Percentiles rank a stretch among this genome's conserved stretches.
These are phyloP conservation scores for Xylariaceae sp. DNA, from an alignment of 2,329 filamentous ascomycete species.

Conservation along the genomic window DNA sequence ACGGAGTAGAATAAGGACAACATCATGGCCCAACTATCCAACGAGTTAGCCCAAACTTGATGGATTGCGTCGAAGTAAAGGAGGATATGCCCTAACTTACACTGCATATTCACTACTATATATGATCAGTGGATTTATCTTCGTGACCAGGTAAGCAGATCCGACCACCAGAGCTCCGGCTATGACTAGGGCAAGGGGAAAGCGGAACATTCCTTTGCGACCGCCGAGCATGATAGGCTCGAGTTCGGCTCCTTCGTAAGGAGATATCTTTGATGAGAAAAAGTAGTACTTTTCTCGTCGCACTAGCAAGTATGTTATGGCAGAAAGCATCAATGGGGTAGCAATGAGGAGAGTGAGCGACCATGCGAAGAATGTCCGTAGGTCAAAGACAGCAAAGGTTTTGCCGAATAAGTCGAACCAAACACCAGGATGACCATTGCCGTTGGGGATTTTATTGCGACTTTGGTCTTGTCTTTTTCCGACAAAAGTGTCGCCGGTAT, in stretches of 20 bases:
- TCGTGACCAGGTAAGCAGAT: slow-evolving; percentile 67
- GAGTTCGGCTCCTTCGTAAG: slow-evolving; percentile 54
- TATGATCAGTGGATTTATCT: slow-evolving; percentile 84
- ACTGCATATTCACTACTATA: slow-evolving; percentile 85
- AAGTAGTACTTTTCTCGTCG: slow-evolving; percentile 81
- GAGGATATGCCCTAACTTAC: slow-evolving; percentile 20
- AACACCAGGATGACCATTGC: slow-evolving; percentile 63
- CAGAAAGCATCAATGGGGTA: slow-evolving; percentile 65
- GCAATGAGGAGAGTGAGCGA: slow-evolving; percentile 77
- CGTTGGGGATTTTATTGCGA: slow-evolving; percentile 59
- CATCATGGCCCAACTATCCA: slow-evolving; percentile 67
- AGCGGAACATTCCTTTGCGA: slow-evolving; percentile 77
- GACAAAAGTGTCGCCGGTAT: slow-evolving; percentile 60
- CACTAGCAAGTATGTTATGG: slow-evolving; percentile 62
- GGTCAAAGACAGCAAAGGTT: slow-evolving; percentile 68
- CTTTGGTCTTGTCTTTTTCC: slow-evolving; percentile 45
- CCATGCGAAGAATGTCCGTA: slow-evolving; percentile 82
- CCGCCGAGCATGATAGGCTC: slow-evolving; percentile 64
- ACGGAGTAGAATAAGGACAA: slow-evolving; percentile 71
- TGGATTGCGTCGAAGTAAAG: background rate
- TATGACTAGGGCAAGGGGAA: slow-evolving; percentile 67
- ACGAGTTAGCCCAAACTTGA: slow-evolving; percentile 11
- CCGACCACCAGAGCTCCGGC: slow-evolving; percentile 65
- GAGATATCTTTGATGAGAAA: slow-evolving; percentile 58
- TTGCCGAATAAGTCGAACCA: slow-evolving; percentile 93